phyloP scores from a whole-genome alignment of 2,329 filamentous ascomycete species.

The Colletotrichum euphorbiae region DNA sequence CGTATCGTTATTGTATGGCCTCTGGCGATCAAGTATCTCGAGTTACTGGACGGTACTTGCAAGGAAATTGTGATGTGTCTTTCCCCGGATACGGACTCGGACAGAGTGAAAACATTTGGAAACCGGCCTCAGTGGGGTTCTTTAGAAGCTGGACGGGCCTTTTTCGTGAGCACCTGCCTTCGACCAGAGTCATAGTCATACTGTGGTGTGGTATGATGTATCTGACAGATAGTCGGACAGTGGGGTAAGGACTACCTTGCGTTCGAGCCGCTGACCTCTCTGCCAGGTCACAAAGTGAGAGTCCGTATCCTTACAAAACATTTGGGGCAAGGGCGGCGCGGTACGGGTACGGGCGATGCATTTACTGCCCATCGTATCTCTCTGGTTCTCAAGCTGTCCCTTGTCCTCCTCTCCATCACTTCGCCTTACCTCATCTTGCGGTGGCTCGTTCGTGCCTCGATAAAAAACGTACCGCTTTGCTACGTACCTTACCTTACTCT shows the following conservation, averaged over 20 bases:
- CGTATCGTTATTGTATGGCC: constrained; percentile 5
- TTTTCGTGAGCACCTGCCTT: neutral
- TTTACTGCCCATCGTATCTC: neutral
- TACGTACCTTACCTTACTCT: constrained; percentile 6
- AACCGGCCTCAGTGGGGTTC: constrained; percentile 12
- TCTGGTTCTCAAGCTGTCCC: too few relatives aligned
- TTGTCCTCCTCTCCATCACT: neutral
- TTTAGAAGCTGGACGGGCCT: neutral
- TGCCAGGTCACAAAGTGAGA: neutral
- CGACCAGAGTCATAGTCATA: neutral
- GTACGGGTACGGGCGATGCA: neutral
- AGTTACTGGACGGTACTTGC: neutral
- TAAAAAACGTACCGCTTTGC: neutral
- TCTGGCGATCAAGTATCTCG: neutral
- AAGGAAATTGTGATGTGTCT: neutral
- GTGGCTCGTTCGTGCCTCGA: neutral
- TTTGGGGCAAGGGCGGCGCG: neutral
- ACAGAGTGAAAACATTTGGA: neutral
- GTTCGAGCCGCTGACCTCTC: constrained; percentile 2
- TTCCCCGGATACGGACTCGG: constrained; percentile 18
- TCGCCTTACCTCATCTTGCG: neutral
- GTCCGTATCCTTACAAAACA: constrained; percentile 18
- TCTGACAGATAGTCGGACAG: constrained; percentile 10
- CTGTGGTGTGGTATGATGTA: too few relatives aligned
- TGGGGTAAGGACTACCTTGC: constrained; percentile 1